These are phyloP conservation scores for Combretum micranthum DNA, from an alignment of 345 rosid species.

Conservation along the genomic window DNA sequence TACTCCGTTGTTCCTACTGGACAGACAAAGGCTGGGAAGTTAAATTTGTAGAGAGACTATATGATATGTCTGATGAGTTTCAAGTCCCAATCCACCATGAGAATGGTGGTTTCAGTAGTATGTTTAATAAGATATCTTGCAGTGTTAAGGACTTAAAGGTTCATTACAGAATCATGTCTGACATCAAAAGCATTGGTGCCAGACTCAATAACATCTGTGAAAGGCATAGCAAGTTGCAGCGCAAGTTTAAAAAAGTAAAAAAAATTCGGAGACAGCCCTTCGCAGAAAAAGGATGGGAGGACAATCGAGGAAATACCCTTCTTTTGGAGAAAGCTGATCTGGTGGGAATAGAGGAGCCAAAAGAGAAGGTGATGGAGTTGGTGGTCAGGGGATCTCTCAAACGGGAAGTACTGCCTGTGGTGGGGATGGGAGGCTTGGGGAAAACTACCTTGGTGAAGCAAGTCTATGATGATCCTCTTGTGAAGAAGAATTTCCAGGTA, in stretches of 20 bases:
- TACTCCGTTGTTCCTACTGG: constrained; percentile 4
- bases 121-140: neutral
- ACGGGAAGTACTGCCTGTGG: constrained; percentile 15
- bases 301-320: constrained; percentile 7
- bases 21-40: constrained; percentile 17
- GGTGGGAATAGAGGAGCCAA: constrained; percentile 16
- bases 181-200: constrained; percentile 15
- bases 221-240: constrained; percentile 10
- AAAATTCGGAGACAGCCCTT: constrained; percentile 7
- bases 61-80: constrained; percentile 17
- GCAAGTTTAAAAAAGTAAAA: constrained; percentile 4
- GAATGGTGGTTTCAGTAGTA: constrained; percentile 1
- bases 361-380: constrained; percentile 4
- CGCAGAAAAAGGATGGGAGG: constrained; percentile 7
- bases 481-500: constrained; percentile 12
- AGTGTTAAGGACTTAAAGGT: constrained; percentile 11
- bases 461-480: constrained; percentile 16
- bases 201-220: constrained; percentile 11
- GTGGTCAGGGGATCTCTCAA: constrained; percentile 1
- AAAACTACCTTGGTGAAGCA: constrained; percentile 28
- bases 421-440: constrained; percentile 33
- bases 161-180: constrained; percentile 15
- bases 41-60: neutral
- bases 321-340: constrained; percentile 9
- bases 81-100: constrained; percentile 5